phyloP scores from a whole-genome alignment of 1,284 basidiomycete species.

The Ceratobasidium papillatum region DNA sequence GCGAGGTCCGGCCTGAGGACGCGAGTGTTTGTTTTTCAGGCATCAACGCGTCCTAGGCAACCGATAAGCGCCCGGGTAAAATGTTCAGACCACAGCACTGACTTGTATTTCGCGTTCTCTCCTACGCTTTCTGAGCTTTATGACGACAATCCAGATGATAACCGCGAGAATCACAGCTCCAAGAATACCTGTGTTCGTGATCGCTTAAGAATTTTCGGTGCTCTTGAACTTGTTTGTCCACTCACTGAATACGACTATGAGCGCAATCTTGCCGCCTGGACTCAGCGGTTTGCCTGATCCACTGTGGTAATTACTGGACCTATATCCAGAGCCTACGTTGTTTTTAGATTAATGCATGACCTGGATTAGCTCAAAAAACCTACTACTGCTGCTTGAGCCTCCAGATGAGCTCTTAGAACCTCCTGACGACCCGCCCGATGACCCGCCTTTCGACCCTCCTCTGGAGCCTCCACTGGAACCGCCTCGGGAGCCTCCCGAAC shows the following conservation, averaged over 20 bases:
- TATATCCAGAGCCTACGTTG: constrained; percentile 7
- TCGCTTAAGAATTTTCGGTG: not conserved
- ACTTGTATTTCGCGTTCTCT: not conserved
- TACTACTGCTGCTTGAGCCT: not conserved
- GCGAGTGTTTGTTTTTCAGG: constrained; percentile 6
- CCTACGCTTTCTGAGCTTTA: not conserved
- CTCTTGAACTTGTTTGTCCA: not conserved
- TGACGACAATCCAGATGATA: not conserved
- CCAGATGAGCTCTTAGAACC: not conserved
- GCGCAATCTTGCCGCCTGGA: constrained; percentile 7
- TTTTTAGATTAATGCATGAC: not conserved
- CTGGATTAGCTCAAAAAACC: not conserved
- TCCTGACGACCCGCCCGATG: constrained; percentile 2
- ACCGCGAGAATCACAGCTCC: constrained; percentile 5
- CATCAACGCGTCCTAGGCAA: not conserved
- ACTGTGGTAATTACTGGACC: not conserved
- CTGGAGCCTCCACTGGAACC: constrained; percentile 15
- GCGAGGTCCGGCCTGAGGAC: constrained; percentile 7
- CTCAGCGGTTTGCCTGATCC: constrained; percentile 10
- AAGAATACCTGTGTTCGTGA: constrained; percentile 14
- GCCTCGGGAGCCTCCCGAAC: constrained; percentile 16
- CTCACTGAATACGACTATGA: constrained; percentile 14
- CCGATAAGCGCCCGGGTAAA: constrained; percentile 1
- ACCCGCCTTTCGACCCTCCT: not conserved
- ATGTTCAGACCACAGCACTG: not conserved